A percentile compares a stretch with the other conserved stretches of the same genome.
Conservation (phyloP, 768 basidiomycete genomes). For the Suillus variegatus region DNA sequence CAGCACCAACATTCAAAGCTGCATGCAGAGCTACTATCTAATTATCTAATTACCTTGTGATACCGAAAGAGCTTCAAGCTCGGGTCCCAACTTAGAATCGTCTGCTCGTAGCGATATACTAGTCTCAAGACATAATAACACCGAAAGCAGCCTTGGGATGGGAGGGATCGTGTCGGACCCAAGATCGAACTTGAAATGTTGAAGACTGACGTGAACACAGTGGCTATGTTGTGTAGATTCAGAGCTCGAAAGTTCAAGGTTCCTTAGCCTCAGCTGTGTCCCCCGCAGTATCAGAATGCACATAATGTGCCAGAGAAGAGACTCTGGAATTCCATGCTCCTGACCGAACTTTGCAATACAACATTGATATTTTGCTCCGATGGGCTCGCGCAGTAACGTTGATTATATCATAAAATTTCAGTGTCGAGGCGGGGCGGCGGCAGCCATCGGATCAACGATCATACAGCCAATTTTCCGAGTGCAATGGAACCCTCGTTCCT, state of each 20-base stretch:
- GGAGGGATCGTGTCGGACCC: neutral
- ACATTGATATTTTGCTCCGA: no score
- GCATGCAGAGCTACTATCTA: no score
- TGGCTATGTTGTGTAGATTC: no score
- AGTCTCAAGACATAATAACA: no score
- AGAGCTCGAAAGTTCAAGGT: no score
- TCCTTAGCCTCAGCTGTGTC: no score
- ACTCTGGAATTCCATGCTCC: no score
- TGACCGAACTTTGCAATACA: no score
- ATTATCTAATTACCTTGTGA: neutral
- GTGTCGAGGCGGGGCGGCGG: no score
- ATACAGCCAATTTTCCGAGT: neutral
- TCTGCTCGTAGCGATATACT: neutral
- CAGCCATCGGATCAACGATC: neutral
- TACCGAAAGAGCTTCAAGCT: neutral
- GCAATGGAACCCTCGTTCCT: neutral
- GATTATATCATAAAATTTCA: neutral
- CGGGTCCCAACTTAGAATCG: neutral
- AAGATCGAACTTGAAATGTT: neutral
- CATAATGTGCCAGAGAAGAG: no score
- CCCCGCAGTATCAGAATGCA: no score
- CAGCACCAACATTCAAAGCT: no score
- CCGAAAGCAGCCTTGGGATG: neutral
- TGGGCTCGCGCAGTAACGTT: neutral
- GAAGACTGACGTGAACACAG: neutral